Percentiles rank a stretch among this genome's conserved stretches.
These are phyloP conservation scores for Plantago coronopus DNA, from an alignment of 305 asterid species.

Conservation along the genomic window DNA sequence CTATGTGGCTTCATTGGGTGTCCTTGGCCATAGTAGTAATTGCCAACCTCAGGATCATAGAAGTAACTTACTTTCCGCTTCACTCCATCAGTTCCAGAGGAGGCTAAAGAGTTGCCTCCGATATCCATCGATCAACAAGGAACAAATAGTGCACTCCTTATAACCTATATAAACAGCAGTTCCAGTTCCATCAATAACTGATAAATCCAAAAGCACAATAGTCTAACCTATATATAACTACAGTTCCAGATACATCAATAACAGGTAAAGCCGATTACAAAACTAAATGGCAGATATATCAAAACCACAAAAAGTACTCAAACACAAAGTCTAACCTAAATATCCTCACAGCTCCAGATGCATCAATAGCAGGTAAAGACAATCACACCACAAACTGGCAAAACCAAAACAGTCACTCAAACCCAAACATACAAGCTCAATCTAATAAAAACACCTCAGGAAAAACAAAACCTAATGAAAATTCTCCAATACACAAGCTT, in stretches of 20 bases:
- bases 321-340: not conserved
- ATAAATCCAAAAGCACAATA: not conserved
- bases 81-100: conserved; percentile 53
- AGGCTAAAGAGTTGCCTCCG: conserved; percentile 47
- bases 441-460: no score
- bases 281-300: no score
- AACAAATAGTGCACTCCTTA: conserved; percentile 1
- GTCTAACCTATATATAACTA: no score
- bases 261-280: no score
- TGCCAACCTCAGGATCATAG: conserved; percentile 58
- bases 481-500: not conserved
- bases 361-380: not conserved
- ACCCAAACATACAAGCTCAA: no score
- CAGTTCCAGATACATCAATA: no score
- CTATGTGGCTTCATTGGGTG: conserved; percentile 69
- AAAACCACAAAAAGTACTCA: not conserved
- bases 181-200: conserved; percentile 1
- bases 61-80: conserved; percentile 60
- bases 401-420: not conserved
- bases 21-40: conserved; percentile 58
- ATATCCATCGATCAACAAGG: conserved; percentile 30
- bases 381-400: not conserved
- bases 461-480: not conserved
- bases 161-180: conserved; percentile 17
- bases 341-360: conserved; percentile 8